phyloP scores from a whole-genome alignment of 2,329 filamentous ascomycete species.

The Elsinoe necatrix region DNA sequence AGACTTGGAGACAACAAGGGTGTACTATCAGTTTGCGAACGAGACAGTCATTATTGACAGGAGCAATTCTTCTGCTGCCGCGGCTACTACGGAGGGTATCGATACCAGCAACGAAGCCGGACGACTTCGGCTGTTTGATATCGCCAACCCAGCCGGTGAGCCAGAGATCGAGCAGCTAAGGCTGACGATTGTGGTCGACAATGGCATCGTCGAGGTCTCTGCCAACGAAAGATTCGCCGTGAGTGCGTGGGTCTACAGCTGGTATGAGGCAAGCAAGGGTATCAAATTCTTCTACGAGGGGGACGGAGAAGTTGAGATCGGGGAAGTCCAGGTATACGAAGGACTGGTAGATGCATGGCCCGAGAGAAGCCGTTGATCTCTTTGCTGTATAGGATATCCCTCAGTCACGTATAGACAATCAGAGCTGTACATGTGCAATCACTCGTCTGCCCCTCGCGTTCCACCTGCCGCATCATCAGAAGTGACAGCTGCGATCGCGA shows the following conservation, averaged over 20 bases:
- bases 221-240: slow-evolving; percentile 37
- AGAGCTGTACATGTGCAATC: not conserved
- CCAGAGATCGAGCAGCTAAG: slow-evolving; percentile 21
- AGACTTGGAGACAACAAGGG: slow-evolving; percentile 33
- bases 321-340: slow-evolving; percentile 30
- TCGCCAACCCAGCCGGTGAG: slow-evolving; percentile 18
- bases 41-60: slow-evolving; percentile 38
- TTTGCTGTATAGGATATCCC: too few species aligned
- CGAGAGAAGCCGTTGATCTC: slow-evolving; percentile 13
- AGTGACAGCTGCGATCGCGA: not conserved
- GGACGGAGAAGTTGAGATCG: slow-evolving; percentile 27
- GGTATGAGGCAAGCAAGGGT: slow-evolving; percentile 31
- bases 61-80: slow-evolving; percentile 35
- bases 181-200: slow-evolving; percentile 36
- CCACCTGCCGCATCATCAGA: not conserved
- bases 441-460: not conserved
- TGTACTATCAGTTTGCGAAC: slow-evolving; percentile 41
- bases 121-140: slow-evolving; percentile 35
- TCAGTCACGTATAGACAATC: too few species aligned
- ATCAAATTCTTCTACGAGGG: slow-evolving; percentile 33
- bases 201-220: slow-evolving; percentile 31
- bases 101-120: slow-evolving; percentile 33
- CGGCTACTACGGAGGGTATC: slow-evolving; percentile 33
- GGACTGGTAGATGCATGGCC: slow-evolving; percentile 36
- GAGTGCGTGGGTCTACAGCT: slow-evolving; percentile 37